Base-by-base conservation (phyloP, 495 filamentous ascomycete species). In the Chaetomidium leptoderma region DNA sequence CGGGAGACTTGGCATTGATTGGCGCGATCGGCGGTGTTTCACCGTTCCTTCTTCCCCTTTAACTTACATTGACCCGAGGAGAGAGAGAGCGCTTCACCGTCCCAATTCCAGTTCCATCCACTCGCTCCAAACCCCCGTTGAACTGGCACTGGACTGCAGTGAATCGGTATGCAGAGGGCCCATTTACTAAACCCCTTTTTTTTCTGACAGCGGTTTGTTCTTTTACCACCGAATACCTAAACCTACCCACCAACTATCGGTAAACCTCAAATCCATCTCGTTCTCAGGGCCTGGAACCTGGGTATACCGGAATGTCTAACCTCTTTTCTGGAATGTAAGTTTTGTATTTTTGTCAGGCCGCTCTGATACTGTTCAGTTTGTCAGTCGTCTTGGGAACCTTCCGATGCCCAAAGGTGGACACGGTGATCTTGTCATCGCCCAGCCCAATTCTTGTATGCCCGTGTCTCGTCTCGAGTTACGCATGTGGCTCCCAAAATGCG, bases 241-340 rank as follows among this genome's bases (percentile, higher is more conserved):
- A n/a, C n/a, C 19, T 26, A 32, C 19, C 6, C 30, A 47, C 47
- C 47, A n/a, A 23, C 27, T 10, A 14, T 11, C 45, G n/a, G 45
- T 48, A 29, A 48, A 48, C 4, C 26, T n/a, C n/a, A n/a, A 13
- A 29, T 9, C 21, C 45, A 17, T 3, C 17, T 0, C 13, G 26
- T n/a, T n/a, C 19, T 17, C 29, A 32, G 27, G 13, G 16, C 29
- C 26, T 4, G 1, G 6, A 2, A 32, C 13, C 30, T 49, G 52
- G 58, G 44, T 26, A 13, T 17, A 50, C 30, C 63, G 80, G 63
- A 55, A 90, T 90, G 87, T 85, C 86, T 57, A 87, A 84, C 70
- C 79, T 89, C 68, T 88, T 90, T 66, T 88, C 87, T 68, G 87
- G 86, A 70, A 86, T 90, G 87, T 90, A 79, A 80, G 86, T 87